A percentile compares a stretch with the other conserved stretches of the same genome.
Evolutionary conservation across 1,284 basidiomycete genomes (phyloP).

Genomic region (Coniferiporia weirii): DNA sequence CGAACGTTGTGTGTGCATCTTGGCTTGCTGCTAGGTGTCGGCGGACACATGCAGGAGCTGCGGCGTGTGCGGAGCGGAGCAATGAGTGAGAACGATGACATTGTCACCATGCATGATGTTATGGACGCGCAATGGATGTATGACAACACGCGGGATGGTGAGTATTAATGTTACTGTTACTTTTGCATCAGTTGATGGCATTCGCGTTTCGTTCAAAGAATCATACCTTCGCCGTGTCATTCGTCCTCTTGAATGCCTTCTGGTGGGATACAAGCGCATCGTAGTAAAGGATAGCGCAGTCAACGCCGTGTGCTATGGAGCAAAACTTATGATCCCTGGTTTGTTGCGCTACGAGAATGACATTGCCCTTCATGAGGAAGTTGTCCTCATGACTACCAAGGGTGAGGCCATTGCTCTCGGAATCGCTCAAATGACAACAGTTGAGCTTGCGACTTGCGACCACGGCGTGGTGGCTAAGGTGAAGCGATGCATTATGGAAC

Average conservation of each 20-base stretch:
- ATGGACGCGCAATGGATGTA: conserved; percentile 99
- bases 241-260: conserved; percentile 89
- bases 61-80: conserved; percentile 93
- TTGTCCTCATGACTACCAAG: conserved; percentile 99
- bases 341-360: conserved; percentile 95
- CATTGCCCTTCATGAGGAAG: conserved; percentile 94
- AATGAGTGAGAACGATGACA: conserved; percentile 95
- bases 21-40: conserved; percentile 91
- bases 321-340: conserved; percentile 99
- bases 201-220: conserved; percentile 45
- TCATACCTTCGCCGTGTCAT: conserved; percentile 95
- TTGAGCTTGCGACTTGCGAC: conserved; percentile 96
- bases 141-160: conserved; percentile 97
- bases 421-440: conserved; percentile 98
- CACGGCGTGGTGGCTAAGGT: conserved; percentile 99
- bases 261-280: conserved; percentile 97
- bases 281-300: conserved; percentile 99
- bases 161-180: conserved; percentile 24
- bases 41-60: conserved; percentile 99
- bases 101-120: conserved; percentile 99
- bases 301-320: conserved; percentile 99
- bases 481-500: conserved; percentile 99
- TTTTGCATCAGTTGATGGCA: background rate
- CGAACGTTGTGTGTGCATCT: conserved; percentile 98
- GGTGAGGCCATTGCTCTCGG: conserved; percentile 98